Percentiles rank a stretch among this genome's conserved stretches.
Conservation (phyloP, 352 stramenopile species). For the Phytophthora pseudosyringae region DNA sequence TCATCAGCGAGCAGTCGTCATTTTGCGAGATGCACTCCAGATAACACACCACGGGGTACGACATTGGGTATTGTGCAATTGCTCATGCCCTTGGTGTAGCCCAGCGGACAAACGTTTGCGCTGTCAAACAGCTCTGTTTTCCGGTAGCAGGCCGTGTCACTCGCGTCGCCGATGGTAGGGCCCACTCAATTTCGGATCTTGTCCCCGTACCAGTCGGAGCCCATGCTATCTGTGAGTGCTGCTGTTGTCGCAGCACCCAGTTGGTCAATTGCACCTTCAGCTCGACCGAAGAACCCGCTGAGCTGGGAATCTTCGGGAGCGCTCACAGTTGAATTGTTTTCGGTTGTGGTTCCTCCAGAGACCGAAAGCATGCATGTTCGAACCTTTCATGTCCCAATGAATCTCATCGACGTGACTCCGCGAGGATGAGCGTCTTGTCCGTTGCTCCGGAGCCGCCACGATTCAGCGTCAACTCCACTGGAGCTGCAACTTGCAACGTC, state of each 20-base stretch:
- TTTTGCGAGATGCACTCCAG: constrained; percentile 2
- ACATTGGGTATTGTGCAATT: constrained; percentile 35
- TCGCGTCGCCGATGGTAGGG: constrained; percentile 15
- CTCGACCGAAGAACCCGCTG: constrained; percentile 31
- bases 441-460: constrained; percentile 19
- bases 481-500: constrained; percentile 10
- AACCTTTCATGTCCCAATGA: constrained; percentile 24
- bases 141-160: constrained; percentile 22
- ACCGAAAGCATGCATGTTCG: constrained; percentile 4
- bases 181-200: constrained; percentile 26
- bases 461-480: constrained; percentile 10
- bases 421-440: constrained; percentile 15
- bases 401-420: constrained; percentile 22
- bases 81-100: constrained; percentile 5
- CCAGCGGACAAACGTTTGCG: constrained; percentile 6
- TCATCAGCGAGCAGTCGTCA: constrained; percentile 31
- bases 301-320: constrained; percentile 30
- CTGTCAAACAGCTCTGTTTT: constrained; percentile 16
- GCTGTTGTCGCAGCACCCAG: constrained; percentile 15
- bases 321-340: neutral
- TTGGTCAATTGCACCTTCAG: constrained; percentile 15
- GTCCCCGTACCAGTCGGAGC: constrained; percentile 14
- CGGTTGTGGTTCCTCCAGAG: constrained; percentile 14
- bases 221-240: constrained; percentile 13
- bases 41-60: neutral